Evolutionary conservation across 805 yeast genomes (phyloP), one percentile per base, ranked within the genome.

Genomic region (Starmerella potacharoeniae): DNA sequence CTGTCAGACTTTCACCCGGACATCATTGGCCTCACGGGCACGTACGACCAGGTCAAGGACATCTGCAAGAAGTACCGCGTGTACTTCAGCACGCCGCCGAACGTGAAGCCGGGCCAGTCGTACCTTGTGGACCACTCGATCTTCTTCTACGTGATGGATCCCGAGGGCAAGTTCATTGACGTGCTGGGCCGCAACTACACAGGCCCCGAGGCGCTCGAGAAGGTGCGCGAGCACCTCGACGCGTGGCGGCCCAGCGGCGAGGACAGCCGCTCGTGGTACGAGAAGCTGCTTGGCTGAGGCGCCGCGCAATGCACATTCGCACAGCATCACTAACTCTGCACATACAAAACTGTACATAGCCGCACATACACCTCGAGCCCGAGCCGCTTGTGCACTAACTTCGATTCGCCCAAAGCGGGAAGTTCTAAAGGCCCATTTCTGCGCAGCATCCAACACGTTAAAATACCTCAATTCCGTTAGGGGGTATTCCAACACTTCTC

Each of bases 91-190:
- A 93, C 98, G 1, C 98, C 98, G 3, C 86, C 90, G 30, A 80
- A 88, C 66, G 84, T 93, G 48, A 87, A 89, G 68, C 93, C 95
- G 0, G 97, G 97, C 17, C 95, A 93, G 70, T 96, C 93, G 64
- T 93, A 93, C 67, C 75, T 93, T 58, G 98, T 93, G 35, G 98
- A 93, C 68, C 98, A 93, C 71, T 91, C 97, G 3, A 89, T 93
- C 56, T 93, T 93, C 79, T 91, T 91, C 72, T 93, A 93, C 66
- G 74, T 93, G 64, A 91, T 93, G 97, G 97, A 93, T 68, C 90
- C 96, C n/a, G 96, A 93, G 68, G 98, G 97, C 49, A 81, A 87
- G 66, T 93, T 88, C 66, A 85, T 91, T 49, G 96, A 91, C 68
- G 97, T 93, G 6, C 75, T 91, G 62, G 98, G 98, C 53, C 82